Percentiles rank a stretch among this genome's conserved stretches.
phyloP scores from a whole-genome alignment of 805 yeast genomes.

The Wickerhamomyces silvicola region DNA sequence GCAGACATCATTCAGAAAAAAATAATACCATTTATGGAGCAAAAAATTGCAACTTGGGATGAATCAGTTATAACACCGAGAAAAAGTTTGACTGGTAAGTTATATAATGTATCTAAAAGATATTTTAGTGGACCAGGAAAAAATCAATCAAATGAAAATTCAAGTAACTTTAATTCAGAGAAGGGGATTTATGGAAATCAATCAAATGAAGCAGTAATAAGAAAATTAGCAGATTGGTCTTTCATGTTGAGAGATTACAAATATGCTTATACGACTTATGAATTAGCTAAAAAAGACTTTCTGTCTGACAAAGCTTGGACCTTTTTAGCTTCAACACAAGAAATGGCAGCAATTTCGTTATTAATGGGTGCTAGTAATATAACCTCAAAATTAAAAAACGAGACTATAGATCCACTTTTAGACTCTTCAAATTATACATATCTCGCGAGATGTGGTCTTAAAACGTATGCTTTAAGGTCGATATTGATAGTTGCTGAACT shows the following conservation, averaged over 20 bases:
- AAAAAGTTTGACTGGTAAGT: conserved; percentile 66
- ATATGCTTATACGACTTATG: conserved; percentile 78
- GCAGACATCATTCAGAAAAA: conserved; percentile 30
- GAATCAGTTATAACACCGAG: conserved; percentile 74
- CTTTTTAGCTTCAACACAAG: conserved; percentile 78
- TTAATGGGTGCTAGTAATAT: conserved; percentile 48
- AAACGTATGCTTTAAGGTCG: conserved; percentile 65
- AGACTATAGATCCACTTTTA: conserved; percentile 37
- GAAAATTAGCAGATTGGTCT: conserved; percentile 89
- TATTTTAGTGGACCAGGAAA: conserved; percentile 32
- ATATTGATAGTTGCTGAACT: conserved; percentile 64
- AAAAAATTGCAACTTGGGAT: conserved; percentile 76
- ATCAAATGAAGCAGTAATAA: conserved; percentile 63
- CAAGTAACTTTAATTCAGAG: conserved; percentile 38
- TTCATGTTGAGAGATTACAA: conserved; percentile 87
- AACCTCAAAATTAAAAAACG: conserved; percentile 35
- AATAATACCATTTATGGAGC: conserved; percentile 76
- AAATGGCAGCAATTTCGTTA: conserved; percentile 73
- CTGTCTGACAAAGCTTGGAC: conserved; percentile 73
- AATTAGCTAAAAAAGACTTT: conserved; percentile 71
- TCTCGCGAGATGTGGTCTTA: conserved; percentile 61
- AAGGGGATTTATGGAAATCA: conserved; percentile 56
- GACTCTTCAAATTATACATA: conserved; percentile 74
- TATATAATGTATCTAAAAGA: conserved; percentile 59
- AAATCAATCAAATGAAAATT: conserved; percentile 17